Base-by-base conservation (phyloP, 2,329 filamentous ascomycete genomes). In the Metarhizium album region DNA sequence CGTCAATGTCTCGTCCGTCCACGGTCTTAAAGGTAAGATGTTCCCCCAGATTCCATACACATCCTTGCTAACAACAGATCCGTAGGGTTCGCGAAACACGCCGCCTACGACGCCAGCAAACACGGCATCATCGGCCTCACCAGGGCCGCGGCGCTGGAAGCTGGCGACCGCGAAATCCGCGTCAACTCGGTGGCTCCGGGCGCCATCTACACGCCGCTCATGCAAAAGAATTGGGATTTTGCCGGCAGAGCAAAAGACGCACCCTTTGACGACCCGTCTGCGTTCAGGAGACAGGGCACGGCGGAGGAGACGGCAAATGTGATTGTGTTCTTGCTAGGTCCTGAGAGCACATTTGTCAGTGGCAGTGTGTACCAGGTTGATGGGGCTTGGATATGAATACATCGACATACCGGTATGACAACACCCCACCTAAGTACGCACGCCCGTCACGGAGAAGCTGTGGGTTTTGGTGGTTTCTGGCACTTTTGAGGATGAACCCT, bases 1-100 rank as follows among this genome's bases (percentile, higher is more conserved):
- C 58, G 78, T 82, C 52, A 81, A 78, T 59, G 68, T 75, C 27
- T 69, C 72, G n/a, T 77, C 72, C 37, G 73, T 79, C 45, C 70
- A 75, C 37, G 76, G 76, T 35, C 55, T 64, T 9, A 62, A 68
- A 22, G 62, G 64, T 57, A 59, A 50, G 48, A 14, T 43, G 8
- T 18, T 29, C 27, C 27, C 27, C 24, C 24, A 4, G 11, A 4
- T n/a, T n/a, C 7, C 11, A 18, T 20, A 42, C 20, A 6, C 38
- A 1, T 22, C 16, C 20, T 43, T 43, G 40, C 35, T 48, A 20
- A 50, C 20, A 40, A n/a, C n/a, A n/a, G n/a, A 2, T 48, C 22
- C 14, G 29, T 37, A 62, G 63, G 64, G 1, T 63, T 66, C 27
- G 60, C 64, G 8, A 60, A 57, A 29, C 59, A 67, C 42, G 59